Conservation (phyloP, 805 yeast genomes). For the Barnettozyma pratensis region DNA sequence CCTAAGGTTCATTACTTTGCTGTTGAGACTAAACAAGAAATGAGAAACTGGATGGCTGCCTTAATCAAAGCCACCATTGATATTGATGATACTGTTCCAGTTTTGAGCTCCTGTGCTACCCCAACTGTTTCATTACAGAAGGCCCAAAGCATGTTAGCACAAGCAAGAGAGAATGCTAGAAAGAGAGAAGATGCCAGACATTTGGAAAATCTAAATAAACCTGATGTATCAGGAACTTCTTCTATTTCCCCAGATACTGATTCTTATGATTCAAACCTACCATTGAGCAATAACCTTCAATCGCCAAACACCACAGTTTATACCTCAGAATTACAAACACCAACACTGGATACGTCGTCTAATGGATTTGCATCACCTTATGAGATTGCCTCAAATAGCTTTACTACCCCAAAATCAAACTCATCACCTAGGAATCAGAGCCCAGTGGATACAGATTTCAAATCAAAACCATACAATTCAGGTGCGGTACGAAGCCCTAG, state of each 20-base stretch:
- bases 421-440: slow-evolving; percentile 12
- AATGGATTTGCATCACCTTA: slow-evolving; percentile 65
- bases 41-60: slow-evolving; percentile 94
- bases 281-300: slow-evolving; percentile 13
- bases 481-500: background rate
- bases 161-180: slow-evolving; percentile 72
- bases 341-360: slow-evolving; percentile 20
- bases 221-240: slow-evolving; percentile 26
- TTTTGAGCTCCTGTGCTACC: slow-evolving; percentile 85
- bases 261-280: slow-evolving; percentile 21
- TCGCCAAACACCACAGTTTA: slow-evolving; percentile 34
- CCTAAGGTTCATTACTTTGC: slow-evolving; percentile 96
- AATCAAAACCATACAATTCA: slow-evolving; percentile 19
- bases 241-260: slow-evolving; percentile 27
- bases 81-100: slow-evolving; percentile 88
- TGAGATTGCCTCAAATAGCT: slow-evolving; percentile 55
- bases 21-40: slow-evolving; percentile 83
- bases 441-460: slow-evolving; percentile 20
- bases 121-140: slow-evolving; percentile 88
- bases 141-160: slow-evolving; percentile 82
- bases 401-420: slow-evolving; percentile 41
- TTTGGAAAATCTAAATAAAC: slow-evolving; percentile 22
- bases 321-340: slow-evolving; percentile 32
- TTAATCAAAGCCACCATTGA: slow-evolving; percentile 95
- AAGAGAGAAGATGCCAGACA: slow-evolving; percentile 40